A percentile compares a stretch with the other conserved stretches of the same genome.
Conservation (phyloP, 2,329 filamentous ascomycete species). For the Stenocarpella maydis region DNA sequence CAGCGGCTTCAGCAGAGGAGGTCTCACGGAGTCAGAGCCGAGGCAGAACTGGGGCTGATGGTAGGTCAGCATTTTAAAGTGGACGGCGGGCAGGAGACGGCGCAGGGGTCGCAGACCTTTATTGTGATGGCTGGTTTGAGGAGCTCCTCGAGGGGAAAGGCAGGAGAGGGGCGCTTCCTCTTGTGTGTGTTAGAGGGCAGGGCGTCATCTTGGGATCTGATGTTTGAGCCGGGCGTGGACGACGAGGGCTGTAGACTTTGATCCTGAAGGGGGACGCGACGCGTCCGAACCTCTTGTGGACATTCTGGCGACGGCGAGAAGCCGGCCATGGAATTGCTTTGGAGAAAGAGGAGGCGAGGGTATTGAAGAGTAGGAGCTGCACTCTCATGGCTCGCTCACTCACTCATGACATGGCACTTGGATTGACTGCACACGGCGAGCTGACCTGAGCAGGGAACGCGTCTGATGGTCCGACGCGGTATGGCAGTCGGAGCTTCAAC, state of each 20-base stretch:
- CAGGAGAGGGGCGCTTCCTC: constrained; percentile 48
- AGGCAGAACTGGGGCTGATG: constrained; percentile 33
- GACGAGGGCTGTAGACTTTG: constrained; percentile 41
- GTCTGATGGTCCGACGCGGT: constrained; percentile 19
- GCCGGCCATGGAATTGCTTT: constrained; percentile 43
- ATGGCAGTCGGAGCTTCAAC: background rate
- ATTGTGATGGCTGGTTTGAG: constrained; percentile 61
- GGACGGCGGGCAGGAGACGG: background rate
- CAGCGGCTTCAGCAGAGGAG: constrained; percentile 65
- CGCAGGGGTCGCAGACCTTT: constrained; percentile 49
- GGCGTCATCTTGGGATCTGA: constrained; percentile 44
- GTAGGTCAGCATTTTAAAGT: constrained; percentile 36
- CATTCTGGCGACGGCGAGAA: constrained; percentile 41
- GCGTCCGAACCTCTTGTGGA: constrained; percentile 51
- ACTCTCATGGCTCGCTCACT: background rate
- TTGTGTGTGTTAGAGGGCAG: constrained; percentile 43
- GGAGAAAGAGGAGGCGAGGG: constrained; percentile 25
- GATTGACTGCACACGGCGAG: background rate
- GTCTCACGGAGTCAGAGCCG: constrained; percentile 47
- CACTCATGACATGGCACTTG: constrained; percentile 2
- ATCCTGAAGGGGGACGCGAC: constrained; percentile 54
- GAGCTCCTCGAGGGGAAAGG: constrained; percentile 58
- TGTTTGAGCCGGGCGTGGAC: constrained; percentile 50
- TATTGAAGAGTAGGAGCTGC: background rate
- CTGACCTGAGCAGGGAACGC: constrained; percentile 1